Conservation (phyloP, 2,329 filamentous ascomycete species). For the Fusarium sp. region DNA sequence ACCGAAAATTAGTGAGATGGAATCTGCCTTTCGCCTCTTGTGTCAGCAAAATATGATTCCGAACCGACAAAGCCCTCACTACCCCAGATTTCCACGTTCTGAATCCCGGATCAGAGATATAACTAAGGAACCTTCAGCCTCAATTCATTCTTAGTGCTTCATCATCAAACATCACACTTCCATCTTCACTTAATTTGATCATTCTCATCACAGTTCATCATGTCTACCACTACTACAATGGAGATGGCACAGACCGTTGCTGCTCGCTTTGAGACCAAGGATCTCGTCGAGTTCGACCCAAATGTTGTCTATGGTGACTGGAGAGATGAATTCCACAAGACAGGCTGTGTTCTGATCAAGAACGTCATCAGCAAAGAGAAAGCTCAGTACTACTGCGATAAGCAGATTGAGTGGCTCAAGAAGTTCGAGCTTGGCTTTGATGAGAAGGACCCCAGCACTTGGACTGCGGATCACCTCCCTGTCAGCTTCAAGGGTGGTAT, state of each 20-base stretch:
- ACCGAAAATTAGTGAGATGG: neutral
- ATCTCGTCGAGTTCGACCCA: conserved; percentile 40
- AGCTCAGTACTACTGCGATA: conserved; percentile 42
- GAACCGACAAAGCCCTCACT: conserved; percentile 5
- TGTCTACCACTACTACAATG: conserved; percentile 29
- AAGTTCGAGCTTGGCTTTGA: conserved; percentile 43
- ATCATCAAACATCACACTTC: conserved; percentile 18
- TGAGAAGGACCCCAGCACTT: conserved; percentile 38
- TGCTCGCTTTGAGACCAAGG: conserved; percentile 41
- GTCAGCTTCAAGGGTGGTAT: conserved; percentile 57
- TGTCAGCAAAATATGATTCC: neutral
- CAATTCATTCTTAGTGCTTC: conserved; percentile 25
- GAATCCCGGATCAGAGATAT: conserved; percentile 19
- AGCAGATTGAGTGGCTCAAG: conserved; percentile 44
- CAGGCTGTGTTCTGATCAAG: conserved; percentile 43
- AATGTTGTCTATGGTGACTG: conserved; percentile 38
- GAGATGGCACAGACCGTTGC: conserved; percentile 38
- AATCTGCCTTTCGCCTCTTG: neutral
- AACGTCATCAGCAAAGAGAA: conserved; percentile 41
- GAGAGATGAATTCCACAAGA: conserved; percentile 43
- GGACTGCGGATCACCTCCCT: conserved; percentile 39
- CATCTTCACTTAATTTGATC: neutral
- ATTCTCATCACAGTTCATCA: conserved; percentile 3
- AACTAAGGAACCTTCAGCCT: conserved; percentile 36
- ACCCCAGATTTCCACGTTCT: conserved; percentile 6